A percentile compares a stretch with the other conserved stretches of the same genome.
Evolutionary conservation across 345 rosid species (phyloP).

Genomic region (Eucalyptus melliodora): DNA sequence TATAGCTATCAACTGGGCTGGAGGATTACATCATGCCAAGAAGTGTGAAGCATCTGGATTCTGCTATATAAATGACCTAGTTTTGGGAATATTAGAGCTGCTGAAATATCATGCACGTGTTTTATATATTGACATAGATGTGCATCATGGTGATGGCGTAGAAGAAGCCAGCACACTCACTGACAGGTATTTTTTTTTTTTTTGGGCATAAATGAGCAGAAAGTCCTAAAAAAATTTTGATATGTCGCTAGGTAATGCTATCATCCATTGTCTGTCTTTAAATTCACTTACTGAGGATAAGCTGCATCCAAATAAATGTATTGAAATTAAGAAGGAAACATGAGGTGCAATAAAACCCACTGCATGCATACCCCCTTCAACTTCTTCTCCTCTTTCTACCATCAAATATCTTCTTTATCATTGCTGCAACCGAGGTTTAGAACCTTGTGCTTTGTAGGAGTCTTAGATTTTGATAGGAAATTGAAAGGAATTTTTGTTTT

Average conservation of each 20-base stretch:
- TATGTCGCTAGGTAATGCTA: not conserved
- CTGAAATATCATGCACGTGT: conserved; percentile 86
- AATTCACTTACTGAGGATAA: not conserved
- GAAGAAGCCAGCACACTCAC: conserved; percentile 99
- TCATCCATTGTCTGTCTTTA: not conserved
- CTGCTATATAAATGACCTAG: conserved; percentile 96
- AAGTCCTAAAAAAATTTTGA: not conserved
- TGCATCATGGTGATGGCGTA: conserved; percentile 99
- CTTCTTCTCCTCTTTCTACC: not conserved
- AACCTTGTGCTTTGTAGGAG: not conserved
- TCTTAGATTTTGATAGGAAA: not conserved
- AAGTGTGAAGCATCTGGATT: conserved; percentile 97
- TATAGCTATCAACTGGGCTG: conserved; percentile 99
- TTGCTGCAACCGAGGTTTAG: not conserved
- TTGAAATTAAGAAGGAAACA: not conserved
- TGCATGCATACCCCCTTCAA: not conserved
- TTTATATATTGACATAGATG: conserved; percentile 87
- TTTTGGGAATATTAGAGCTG: conserved; percentile 90
- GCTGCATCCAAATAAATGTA: not conserved
- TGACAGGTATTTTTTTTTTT: conserved; percentile 45
- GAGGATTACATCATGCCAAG: conserved; percentile 97
- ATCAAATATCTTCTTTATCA: not conserved
- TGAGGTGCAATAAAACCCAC: not conserved
- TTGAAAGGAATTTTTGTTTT: not conserved
- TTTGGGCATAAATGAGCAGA: not conserved